phyloP scores from a whole-genome alignment of 371 early-diverging fungal species.

The Choanephora cucurbitarum region DNA sequence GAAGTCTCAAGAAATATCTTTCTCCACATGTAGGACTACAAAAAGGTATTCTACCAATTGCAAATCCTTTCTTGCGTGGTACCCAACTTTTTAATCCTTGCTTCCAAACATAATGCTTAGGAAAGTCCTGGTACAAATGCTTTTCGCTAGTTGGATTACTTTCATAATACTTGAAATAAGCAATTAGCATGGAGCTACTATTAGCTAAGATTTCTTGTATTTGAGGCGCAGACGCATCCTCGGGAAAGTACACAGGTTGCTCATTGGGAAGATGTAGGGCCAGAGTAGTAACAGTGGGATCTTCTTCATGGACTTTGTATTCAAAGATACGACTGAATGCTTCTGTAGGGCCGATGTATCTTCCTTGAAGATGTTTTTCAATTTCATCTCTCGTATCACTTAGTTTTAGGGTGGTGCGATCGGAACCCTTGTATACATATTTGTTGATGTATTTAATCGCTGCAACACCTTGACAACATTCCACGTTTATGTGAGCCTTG shows the following conservation, averaged over 20 bases:
- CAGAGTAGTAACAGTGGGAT: not conserved
- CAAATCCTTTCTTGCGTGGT: conserved; percentile 1
- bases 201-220: conserved; percentile 1
- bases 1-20: not conserved
- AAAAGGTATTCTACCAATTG: conserved; percentile 4
- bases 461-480: conserved; percentile 27
- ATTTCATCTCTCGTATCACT: conserved; percentile 8
- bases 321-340: not conserved
- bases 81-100: not conserved
- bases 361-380: not conserved
- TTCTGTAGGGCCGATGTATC: no score
- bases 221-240: not conserved
- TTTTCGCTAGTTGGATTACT: not conserved
- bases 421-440: conserved; percentile 40
- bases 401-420: conserved; percentile 6
- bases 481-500: conserved; percentile 45
- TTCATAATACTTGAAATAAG: conserved; percentile 1
- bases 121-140: conserved; percentile 10
- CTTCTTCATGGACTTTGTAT: conserved; percentile 9
- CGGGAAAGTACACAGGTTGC: conserved; percentile 10
- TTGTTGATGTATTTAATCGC: conserved; percentile 45
- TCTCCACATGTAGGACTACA: conserved; percentile 5
- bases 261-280: conserved; percentile 5
- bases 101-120: conserved; percentile 1
- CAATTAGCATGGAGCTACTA: conserved; percentile 1